Evolutionary conservation across 495 filamentous ascomycete genomes (phyloP), one percentile per base, ranked within the genome.

Genomic region (Penicillium nucicola): DNA sequence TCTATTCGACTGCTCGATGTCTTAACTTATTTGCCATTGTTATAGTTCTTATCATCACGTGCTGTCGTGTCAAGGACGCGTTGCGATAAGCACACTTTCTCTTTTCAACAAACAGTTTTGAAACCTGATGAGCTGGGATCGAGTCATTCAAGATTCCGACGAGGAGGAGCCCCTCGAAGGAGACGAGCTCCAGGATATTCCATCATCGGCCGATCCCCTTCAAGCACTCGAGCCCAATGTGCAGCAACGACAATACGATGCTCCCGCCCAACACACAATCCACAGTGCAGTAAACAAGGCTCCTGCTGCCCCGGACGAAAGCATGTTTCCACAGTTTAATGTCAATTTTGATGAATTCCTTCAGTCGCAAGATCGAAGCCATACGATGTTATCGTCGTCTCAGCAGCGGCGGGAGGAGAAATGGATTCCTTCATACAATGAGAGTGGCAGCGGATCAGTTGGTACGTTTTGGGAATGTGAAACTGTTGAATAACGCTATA

Each of bases 121-220:
- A 42, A 45, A 40, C 50, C 32, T 22, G 30, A 75, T 75, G 71
- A 53, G 62, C 39, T 56, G 52, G 52, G 46, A 68, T 43, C 70
- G 71, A 37, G 63, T 79, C 13, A 76, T 80, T 23, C 72, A 75
- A 42, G 77, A 80, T 50, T 80, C 77, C 12, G 76, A 78, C 17
- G 77, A 79, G 45, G 75, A 71, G 7, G 68, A 78, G 32, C 61
- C 54, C 35, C 54, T 70, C n/a, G 54, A 57, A 28, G 69, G 64
- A 45, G 64, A 59, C 34, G 53, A 28, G 25, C 25, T 28, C 10
- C 6, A 28, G 25, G 25, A 57, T n/a, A 39, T 56, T 5, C 55
- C 61, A n/a, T 49, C 60, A n/a, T 55, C 57, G 7, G 42, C 48
- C 14, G 60, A 55, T 5, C 53, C 65, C 8, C 44, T 48, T 4